Conservation (phyloP, 2,329 filamentous ascomycete genomes). For the Xylaria hypoxylon region DNA sequence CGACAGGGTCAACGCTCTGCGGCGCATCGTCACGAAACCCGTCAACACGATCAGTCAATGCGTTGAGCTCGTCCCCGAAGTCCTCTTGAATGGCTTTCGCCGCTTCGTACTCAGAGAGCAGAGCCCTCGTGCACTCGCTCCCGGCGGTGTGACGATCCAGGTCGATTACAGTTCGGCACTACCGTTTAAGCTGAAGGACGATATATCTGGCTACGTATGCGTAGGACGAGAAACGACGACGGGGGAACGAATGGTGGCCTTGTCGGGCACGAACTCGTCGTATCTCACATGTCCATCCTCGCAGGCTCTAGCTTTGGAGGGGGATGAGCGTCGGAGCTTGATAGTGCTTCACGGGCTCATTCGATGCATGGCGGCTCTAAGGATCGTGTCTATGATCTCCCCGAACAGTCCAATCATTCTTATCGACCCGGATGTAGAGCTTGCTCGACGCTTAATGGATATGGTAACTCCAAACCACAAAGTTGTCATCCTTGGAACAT, state of each 20-base stretch:
- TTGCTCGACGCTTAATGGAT: conserved; percentile 46
- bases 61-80: conserved; percentile 47
- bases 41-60: conserved; percentile 52
- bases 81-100: conserved; percentile 34
- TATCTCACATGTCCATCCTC: conserved; percentile 47
- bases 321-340: conserved; percentile 33
- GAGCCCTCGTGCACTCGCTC: background rate
- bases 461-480: conserved; percentile 29
- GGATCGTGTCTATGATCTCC: conserved; percentile 30
- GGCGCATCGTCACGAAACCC: conserved; percentile 51
- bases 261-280: conserved; percentile 52
- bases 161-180: conserved; percentile 55
- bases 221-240: conserved; percentile 49
- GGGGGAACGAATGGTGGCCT: conserved; percentile 45
- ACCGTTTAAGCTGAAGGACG: conserved; percentile 44
- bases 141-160: conserved; percentile 41
- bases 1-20: conserved; percentile 54
- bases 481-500: conserved; percentile 28
- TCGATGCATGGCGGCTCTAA: conserved; percentile 40
- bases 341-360: conserved; percentile 44
- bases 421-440: conserved; percentile 51
- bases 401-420: conserved; percentile 46
- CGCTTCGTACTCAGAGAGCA: conserved; percentile 41
- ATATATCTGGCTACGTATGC: conserved; percentile 47
- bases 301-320: conserved; percentile 37